A percentile compares a stretch with the other conserved stretches of the same genome.
Evolutionary conservation across 176 grass and related monocot genomes (phyloP).

Genomic region (Aegilops longissima): DNA sequence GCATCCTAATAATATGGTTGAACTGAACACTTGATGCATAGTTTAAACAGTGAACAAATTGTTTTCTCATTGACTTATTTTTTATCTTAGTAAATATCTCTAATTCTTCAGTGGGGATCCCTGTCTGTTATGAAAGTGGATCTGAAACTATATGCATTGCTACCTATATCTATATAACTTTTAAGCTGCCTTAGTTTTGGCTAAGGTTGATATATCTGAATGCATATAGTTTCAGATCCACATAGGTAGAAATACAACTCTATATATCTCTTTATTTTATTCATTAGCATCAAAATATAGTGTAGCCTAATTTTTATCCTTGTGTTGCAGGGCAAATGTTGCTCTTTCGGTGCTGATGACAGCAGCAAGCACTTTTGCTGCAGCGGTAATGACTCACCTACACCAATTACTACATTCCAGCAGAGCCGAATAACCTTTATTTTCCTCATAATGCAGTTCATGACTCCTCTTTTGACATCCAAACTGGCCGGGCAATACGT

Average conservation of each 20-base stretch:
- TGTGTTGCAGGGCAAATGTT: constrained; percentile 77
- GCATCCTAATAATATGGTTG: not conserved
- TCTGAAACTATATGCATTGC: not conserved
- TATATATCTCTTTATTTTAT: not conserved
- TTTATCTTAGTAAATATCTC: not conserved
- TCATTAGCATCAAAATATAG: not conserved
- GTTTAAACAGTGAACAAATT: not conserved
- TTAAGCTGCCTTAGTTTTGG: no score
- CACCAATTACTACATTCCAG: constrained; percentile 1
- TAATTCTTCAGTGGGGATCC: not conserved
- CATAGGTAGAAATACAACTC: no score
- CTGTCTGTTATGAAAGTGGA: not conserved
- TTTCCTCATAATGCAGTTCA: constrained; percentile 53
- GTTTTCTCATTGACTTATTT: not conserved
- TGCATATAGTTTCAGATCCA: no score
- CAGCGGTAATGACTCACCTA: constrained; percentile 56
- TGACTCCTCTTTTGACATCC: constrained; percentile 88
- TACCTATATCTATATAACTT: not conserved
- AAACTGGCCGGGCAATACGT: constrained; percentile 93
- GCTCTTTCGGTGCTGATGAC: constrained; percentile 96
- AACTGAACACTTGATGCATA: not conserved
- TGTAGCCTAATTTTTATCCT: not conserved
- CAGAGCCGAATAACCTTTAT: not conserved
- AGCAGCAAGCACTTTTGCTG: constrained; percentile 78
- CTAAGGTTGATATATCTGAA: no score